Conservation (phyloP, 2,329 filamentous ascomycete genomes). For the Dactylellina parvicollis region DNA sequence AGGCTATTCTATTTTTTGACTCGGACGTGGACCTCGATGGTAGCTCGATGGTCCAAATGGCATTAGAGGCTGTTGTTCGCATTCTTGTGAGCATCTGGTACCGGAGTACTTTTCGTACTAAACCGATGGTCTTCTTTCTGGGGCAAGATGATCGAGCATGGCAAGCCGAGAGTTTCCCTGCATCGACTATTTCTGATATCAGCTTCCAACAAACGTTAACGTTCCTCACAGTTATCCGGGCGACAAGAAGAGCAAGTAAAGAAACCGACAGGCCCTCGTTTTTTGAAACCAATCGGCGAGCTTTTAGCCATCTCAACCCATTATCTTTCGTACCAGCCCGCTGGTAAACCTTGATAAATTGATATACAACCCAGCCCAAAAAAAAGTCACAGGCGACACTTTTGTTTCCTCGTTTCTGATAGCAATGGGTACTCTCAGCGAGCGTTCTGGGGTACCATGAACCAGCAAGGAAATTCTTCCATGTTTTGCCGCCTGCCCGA, state of each 20-base stretch:
- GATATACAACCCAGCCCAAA: neutral
- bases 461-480: slow-evolving; percentile 50
- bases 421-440: neutral
- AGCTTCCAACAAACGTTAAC: slow-evolving; percentile 29
- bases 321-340: slow-evolving; percentile 35
- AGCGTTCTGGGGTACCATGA: slow-evolving; percentile 40
- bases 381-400: neutral
- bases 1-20: slow-evolving; percentile 54
- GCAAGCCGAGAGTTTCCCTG: slow-evolving; percentile 19
- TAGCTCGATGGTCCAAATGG: slow-evolving; percentile 51
- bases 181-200: slow-evolving; percentile 7
- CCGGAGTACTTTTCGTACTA: neutral
- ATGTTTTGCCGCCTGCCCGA: slow-evolving; percentile 51
- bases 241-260: slow-evolving; percentile 11
- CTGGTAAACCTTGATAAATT: slow-evolving; percentile 24
- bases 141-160: slow-evolving; percentile 24
- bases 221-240: slow-evolving; percentile 28
- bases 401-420: neutral
- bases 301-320: slow-evolving; percentile 52
- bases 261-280: slow-evolving; percentile 21
- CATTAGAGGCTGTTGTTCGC: slow-evolving; percentile 5
- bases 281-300: slow-evolving; percentile 54
- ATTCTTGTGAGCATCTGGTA: slow-evolving; percentile 3
- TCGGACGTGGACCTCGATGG: slow-evolving; percentile 38
- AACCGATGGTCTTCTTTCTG: neutral